Conservation (phyloP, 2,329 filamentous ascomycete species). For the Tolypocladium inflatum region DNA sequence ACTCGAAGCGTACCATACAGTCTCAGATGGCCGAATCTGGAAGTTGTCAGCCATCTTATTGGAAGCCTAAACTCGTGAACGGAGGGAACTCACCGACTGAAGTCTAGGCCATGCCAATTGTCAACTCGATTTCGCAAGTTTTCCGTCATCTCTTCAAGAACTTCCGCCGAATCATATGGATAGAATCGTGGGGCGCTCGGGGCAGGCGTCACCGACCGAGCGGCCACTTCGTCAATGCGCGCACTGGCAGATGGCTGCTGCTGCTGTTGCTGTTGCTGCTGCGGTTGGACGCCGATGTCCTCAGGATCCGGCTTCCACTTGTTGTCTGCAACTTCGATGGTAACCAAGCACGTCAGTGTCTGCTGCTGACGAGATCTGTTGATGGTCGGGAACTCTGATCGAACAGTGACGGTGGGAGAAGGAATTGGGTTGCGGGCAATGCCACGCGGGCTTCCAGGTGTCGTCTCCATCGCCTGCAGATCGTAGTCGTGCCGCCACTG, state of each 20-base stretch:
- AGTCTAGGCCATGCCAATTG: slow-evolving; percentile 96
- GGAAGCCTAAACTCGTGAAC: not conserved
- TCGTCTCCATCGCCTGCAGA: slow-evolving; percentile 90
- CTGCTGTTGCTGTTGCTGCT: slow-evolving; percentile 29
- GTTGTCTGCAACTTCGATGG: slow-evolving; percentile 84
- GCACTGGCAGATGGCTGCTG: slow-evolving; percentile 27
- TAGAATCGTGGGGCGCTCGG: slow-evolving; percentile 50
- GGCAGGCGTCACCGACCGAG: slow-evolving; percentile 50
- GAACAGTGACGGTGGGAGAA: slow-evolving; percentile 81
- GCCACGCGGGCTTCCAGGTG: slow-evolving; percentile 61
- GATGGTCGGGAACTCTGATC: slow-evolving; percentile 93
- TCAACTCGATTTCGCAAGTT: slow-evolving; percentile 81
- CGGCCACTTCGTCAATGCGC: slow-evolving; percentile 43
- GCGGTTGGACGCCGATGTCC: slow-evolving; percentile 53
- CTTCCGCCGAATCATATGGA: slow-evolving; percentile 67
- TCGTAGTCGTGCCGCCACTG: slow-evolving; percentile 86
- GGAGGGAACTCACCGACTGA: slow-evolving; percentile 50
- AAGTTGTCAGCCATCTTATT: slow-evolving; percentile 5
- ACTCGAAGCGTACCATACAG: slow-evolving; percentile 85
- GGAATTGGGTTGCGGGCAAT: slow-evolving; percentile 81
- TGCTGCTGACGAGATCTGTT: slow-evolving; percentile 89
- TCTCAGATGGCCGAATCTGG: slow-evolving; percentile 80
- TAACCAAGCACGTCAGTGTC: slow-evolving; percentile 86
- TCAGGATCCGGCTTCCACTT: slow-evolving; percentile 85
- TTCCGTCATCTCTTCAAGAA: slow-evolving; percentile 77